Evolutionary conservation across 768 basidiomycete species (phyloP).

Genomic region (Dendrothele bispora): DNA sequence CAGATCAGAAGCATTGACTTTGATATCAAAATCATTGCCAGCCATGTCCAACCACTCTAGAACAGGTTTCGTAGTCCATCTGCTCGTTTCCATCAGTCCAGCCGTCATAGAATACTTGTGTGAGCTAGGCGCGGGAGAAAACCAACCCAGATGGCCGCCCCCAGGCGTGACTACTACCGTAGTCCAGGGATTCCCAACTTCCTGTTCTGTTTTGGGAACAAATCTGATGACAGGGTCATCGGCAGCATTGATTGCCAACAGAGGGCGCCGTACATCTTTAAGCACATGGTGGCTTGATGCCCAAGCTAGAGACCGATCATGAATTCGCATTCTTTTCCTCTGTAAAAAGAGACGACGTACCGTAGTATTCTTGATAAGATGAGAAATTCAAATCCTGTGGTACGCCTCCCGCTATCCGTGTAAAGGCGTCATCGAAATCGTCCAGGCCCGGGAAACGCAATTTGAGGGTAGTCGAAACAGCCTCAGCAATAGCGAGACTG

Average conservation of each 20-base stretch:
- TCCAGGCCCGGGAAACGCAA: slow-evolving; percentile 27
- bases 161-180: slow-evolving; percentile 58
- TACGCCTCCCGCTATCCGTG: slow-evolving; percentile 32
- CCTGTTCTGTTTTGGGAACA: slow-evolving; percentile 49
- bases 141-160: slow-evolving; percentile 87
- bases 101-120: no score
- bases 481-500: not conserved
- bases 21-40: slow-evolving; percentile 26
- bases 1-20: not conserved
- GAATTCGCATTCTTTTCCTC: no score
- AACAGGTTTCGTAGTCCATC: not conserved
- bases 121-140: slow-evolving; percentile 35
- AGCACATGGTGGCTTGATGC: slow-evolving; percentile 61
- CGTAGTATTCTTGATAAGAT: not conserved
- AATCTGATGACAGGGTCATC: slow-evolving; percentile 78
- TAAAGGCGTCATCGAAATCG: slow-evolving; percentile 64
- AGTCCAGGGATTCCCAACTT: slow-evolving; percentile 50
- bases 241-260: slow-evolving; percentile 69
- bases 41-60: slow-evolving; percentile 53
- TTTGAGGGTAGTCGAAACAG: not conserved
- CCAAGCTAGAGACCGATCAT: no score
- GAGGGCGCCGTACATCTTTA: slow-evolving; percentile 63
- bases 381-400: not conserved
- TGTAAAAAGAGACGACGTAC: no score
- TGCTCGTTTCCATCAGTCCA: no score